Conservation (phyloP, 2,329 filamentous ascomycete genomes). For the Xylaria sp. region DNA sequence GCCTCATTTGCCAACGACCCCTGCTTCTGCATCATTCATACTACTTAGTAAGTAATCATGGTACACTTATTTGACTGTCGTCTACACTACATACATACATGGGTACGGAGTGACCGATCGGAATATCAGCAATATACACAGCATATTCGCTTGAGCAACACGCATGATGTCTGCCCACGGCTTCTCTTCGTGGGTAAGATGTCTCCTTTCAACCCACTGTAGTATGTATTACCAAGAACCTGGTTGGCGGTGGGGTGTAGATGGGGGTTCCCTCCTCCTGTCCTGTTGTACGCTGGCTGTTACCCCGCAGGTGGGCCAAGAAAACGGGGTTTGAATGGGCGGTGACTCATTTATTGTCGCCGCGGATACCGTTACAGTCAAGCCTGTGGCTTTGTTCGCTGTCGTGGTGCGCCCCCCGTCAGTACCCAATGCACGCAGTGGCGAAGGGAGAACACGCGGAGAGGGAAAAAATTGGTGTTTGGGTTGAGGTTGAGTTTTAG, state of each 20-base stretch:
- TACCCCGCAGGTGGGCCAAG: conserved; percentile 21
- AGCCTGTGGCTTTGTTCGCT: conserved; percentile 14
- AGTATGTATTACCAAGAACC: conserved; percentile 10
- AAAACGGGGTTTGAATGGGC: conserved; percentile 7
- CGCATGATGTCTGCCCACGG: neutral
- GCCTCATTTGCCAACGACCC: neutral
- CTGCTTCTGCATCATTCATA: neutral
- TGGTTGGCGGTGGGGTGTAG: neutral
- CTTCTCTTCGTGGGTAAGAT: neutral
- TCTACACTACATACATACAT: neutral
- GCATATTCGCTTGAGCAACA: conserved; percentile 1
- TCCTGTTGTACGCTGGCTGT: neutral
- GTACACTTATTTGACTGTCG: neutral
- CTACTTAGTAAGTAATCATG: too few relatives aligned
- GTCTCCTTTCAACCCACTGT: neutral
- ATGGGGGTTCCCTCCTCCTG: neutral
- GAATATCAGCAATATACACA: neutral
- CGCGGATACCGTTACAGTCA: conserved; percentile 6
- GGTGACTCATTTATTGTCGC: conserved; percentile 24
- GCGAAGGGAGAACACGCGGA: neutral
- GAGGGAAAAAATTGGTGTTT: neutral
- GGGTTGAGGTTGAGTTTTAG: neutral
- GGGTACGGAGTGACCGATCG: neutral
- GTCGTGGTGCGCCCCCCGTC: neutral
- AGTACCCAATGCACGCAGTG: neutral